A percentile compares a stretch with the other conserved stretches of the same genome.
Evolutionary conservation across 2,329 filamentous ascomycete genomes (phyloP).

Genomic region (Botryotinia globosa): DNA sequence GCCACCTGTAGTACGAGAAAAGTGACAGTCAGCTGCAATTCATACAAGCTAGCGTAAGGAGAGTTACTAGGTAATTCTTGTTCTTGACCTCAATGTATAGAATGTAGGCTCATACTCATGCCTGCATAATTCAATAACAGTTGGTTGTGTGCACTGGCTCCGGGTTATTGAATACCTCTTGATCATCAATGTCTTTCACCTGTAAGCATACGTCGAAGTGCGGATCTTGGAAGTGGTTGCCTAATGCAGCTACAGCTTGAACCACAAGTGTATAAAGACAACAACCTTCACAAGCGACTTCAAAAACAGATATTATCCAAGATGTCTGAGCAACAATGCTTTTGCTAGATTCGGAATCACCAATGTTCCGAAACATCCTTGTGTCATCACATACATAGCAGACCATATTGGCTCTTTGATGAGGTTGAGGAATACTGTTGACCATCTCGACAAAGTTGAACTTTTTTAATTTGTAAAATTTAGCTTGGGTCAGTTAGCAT

Average conservation of each 20-base stretch:
- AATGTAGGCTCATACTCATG: not conserved
- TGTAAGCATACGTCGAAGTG: too few species aligned
- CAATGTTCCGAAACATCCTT: too few species aligned
- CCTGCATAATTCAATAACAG: not conserved
- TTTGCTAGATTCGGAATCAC: too few species aligned
- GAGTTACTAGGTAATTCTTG: too few species aligned
- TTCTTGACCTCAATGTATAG: not conserved
- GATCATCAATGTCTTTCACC: not conserved
- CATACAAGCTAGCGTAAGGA: not conserved
- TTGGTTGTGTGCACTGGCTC: too few species aligned
- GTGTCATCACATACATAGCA: not conserved
- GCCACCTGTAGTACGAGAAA: not conserved
- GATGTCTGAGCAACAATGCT: not conserved
- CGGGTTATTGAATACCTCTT: too few species aligned
- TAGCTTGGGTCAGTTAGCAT: not conserved
- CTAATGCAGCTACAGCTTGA: too few species aligned
- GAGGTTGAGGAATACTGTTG: not conserved
- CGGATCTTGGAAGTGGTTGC: too few species aligned
- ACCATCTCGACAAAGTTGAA: not conserved
- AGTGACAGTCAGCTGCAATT: not conserved
- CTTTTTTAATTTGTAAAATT: accelerated
- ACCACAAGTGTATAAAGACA: not conserved
- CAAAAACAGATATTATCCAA: not conserved
- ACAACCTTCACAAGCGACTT: not conserved
- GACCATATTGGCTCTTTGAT: not conserved